Conservation (phyloP, 352 stramenopile genomes). For the Thalassiosira pacifica region DNA sequence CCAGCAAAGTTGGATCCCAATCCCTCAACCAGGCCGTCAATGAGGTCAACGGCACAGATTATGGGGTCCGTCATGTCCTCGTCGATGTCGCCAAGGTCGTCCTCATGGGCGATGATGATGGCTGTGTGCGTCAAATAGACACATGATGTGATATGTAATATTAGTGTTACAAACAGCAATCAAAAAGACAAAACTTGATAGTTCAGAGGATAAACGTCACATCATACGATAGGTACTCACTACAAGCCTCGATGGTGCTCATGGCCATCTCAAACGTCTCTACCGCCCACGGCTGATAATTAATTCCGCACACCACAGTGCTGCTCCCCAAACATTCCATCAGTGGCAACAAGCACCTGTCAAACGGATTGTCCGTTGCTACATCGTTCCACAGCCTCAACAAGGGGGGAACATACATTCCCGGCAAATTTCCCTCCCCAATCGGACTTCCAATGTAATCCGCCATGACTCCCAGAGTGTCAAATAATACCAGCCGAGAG, state of each 20-base stretch:
- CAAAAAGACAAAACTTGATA: too few relatives aligned
- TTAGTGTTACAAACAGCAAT: too few relatives aligned
- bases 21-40: slow-evolving; percentile 85
- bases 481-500: slow-evolving; percentile 95
- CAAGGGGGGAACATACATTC: slow-evolving; percentile 93
- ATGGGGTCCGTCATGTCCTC: slow-evolving; percentile 86
- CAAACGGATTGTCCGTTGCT: slow-evolving; percentile 72
- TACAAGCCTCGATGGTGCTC: slow-evolving; percentile 79
- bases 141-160: too few relatives aligned
- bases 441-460: slow-evolving; percentile 93
- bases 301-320: slow-evolving; percentile 72
- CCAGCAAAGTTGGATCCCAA: slow-evolving; percentile 77
- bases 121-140: too few relatives aligned
- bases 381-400: slow-evolving; percentile 91
- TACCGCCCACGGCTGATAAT: slow-evolving; percentile 84
- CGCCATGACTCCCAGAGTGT: slow-evolving; percentile 95
- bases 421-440: slow-evolving; percentile 92
- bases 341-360: slow-evolving; percentile 77
- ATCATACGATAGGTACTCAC: too few relatives aligned
- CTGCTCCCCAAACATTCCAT: slow-evolving; percentile 84
- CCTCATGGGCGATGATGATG: slow-evolving; percentile 69
- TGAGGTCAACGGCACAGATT: slow-evolving; percentile 81
- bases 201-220: too few relatives aligned
- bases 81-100: slow-evolving; percentile 60
- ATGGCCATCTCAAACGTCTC: slow-evolving; percentile 83